Base-by-base conservation (phyloP, 1,284 basidiomycete genomes). In the Melampsora americana region DNA sequence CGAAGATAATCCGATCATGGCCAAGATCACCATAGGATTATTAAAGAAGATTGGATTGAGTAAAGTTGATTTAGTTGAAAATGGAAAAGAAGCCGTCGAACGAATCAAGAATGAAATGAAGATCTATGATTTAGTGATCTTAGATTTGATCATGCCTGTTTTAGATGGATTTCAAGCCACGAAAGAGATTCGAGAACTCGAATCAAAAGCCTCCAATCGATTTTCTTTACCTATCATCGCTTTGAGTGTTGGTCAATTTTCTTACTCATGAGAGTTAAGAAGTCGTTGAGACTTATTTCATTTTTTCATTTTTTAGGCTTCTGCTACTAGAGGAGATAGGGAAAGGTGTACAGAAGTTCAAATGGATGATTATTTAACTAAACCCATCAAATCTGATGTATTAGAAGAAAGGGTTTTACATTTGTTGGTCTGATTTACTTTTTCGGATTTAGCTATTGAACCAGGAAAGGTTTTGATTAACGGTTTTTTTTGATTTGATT, bases 1-100 rank as follows among this genome's bases (percentile, higher is more conserved):
- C 2, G 81, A 82, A 69, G 81, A 82, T 75, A 82, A 82, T 42
- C 71, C 80, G 16, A 80, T 82, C 77, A 81, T 81, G 48, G 80
- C 80, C 5, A 80, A 81, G 77, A 81, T 82, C 60, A 81, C 81
- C 2, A 71, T 79, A 66, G 81, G 79, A 78, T 80, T 79, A 66
- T 79, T 82, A 66, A 79, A 80, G 56, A 81, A 80, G 78, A 79
- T 80, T 78, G 81, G 81, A 28, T 81, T 81, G 78, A 80, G 77
- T 72, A 79, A 78, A 72, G 48, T 69, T 5, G 79, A 80, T 56
- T 77, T 79, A 20, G 81, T 80, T 67, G 80, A 81, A 66, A 81
- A 82, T 60, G 81, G 81, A 30, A 56, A 71, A 62, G 20, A 35
- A 18, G 69, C 69, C 18, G 75, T 80, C 44, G 79, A 71, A 39